Conservation (phyloP, 2,329 filamentous ascomycete genomes). For the Rhinocladiella similis region DNA sequence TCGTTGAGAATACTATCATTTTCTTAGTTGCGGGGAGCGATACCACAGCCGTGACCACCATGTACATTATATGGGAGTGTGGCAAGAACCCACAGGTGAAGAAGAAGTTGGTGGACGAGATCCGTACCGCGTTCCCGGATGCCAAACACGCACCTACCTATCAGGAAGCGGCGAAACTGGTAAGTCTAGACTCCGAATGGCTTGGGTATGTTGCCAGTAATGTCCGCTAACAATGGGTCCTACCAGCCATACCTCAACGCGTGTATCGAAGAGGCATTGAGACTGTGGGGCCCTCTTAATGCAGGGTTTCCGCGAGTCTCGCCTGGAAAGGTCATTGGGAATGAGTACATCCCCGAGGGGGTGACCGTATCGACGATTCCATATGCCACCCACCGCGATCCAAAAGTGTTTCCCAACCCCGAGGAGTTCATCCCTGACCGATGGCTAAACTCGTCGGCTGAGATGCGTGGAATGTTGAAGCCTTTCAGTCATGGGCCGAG, state of each 20-base stretch:
- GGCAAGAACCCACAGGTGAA: slow-evolving; percentile 36
- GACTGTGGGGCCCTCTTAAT: slow-evolving; percentile 11
- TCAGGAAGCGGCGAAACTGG: slow-evolving; percentile 2
- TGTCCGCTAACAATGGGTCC: neutral
- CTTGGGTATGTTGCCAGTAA: no score
- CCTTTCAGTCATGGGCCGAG: slow-evolving; percentile 45
- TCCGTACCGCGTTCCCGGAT: slow-evolving; percentile 36
- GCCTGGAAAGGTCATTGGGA: slow-evolving; percentile 37
- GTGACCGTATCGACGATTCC: slow-evolving; percentile 43
- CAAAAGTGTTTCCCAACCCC: slow-evolving; percentile 44
- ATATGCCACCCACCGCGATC: slow-evolving; percentile 42
- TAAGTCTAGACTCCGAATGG: neutral
- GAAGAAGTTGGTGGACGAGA: slow-evolving; percentile 48
- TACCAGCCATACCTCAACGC: slow-evolving; percentile 7
- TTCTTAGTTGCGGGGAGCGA: slow-evolving; percentile 56
- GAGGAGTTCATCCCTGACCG: slow-evolving; percentile 49
- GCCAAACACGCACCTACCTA: slow-evolving; percentile 32
- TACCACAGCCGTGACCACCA: slow-evolving; percentile 52
- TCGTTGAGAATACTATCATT: slow-evolving; percentile 37
- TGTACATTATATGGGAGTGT: slow-evolving; percentile 47
- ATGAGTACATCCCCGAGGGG: slow-evolving; percentile 45
- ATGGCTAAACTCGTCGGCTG: slow-evolving; percentile 43
- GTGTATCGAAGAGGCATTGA: slow-evolving; percentile 6
- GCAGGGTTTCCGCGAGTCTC: slow-evolving; percentile 9
- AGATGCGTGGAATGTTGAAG: slow-evolving; percentile 44